phyloP scores from a whole-genome alignment of 345 rosid species.

The Raphanus raphanistrum region DNA sequence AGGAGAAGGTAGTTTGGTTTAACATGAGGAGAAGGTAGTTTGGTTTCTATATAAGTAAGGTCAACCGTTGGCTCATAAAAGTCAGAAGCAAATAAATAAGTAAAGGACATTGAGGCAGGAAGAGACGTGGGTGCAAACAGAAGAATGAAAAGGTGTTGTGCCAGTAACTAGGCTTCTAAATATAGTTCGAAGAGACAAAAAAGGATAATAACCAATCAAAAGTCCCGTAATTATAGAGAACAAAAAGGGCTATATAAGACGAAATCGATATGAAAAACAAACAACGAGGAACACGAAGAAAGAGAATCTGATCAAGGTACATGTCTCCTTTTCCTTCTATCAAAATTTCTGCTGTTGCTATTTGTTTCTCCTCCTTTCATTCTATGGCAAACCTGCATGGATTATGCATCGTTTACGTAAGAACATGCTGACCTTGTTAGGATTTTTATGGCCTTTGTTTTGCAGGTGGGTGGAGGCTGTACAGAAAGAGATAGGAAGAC shows the following conservation, averaged over 20 bases:
- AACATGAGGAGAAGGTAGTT: neutral
- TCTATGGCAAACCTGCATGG: neutral
- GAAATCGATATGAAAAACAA: neutral
- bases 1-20: too few relatives aligned
- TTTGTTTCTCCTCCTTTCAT: neutral
- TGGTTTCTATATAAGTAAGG: neutral
- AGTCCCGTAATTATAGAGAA: slow-evolving; percentile 32
- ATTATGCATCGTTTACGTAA: neutral
- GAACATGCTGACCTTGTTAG: neutral
- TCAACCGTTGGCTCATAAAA: neutral
- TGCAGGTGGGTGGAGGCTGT: too few relatives aligned
- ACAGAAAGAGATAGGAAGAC: too few relatives aligned
- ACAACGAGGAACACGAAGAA: slow-evolving; percentile 14
- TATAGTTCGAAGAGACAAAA: slow-evolving; percentile 27
- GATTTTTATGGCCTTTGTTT: neutral
- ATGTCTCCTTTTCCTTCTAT: slow-evolving; percentile 4
- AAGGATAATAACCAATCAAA: slow-evolving; percentile 33
- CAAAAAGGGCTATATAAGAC: slow-evolving; percentile 25
- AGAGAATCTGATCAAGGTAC: slow-evolving; percentile 22
- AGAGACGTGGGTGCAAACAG: slow-evolving; percentile 38
- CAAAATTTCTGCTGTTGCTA: neutral
- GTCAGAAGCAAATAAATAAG: slow-evolving; percentile 1
- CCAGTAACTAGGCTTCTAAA: slow-evolving; percentile 40
- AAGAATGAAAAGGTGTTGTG: slow-evolving; percentile 29
- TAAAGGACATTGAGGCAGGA: slow-evolving; percentile 5